Percentiles rank a stretch among this genome's conserved stretches.
These are phyloP conservation scores for Oryza officinalis DNA, from an alignment of 176 grass and related monocot species.

Conservation along the genomic window DNA sequence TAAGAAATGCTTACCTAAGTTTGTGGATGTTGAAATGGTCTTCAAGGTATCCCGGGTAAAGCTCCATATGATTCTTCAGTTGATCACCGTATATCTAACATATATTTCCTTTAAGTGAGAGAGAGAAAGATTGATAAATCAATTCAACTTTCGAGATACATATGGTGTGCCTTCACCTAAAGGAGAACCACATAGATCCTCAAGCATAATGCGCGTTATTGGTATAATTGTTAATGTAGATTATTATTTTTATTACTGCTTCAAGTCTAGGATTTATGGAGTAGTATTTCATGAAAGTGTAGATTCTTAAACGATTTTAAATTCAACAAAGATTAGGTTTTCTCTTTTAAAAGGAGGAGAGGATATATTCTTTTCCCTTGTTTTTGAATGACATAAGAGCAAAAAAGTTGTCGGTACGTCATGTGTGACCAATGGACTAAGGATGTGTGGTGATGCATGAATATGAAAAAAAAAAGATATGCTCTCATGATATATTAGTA, in stretches of 20 bases:
- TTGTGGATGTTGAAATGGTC: slow-evolving; percentile 50
- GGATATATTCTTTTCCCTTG: not conserved
- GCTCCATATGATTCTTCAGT: slow-evolving; percentile 45
- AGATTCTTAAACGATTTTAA: not conserved
- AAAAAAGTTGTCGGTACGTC: not conserved
- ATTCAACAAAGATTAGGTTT: not conserved
- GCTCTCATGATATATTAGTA: slow-evolving; percentile 5
- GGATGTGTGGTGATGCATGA: not conserved
- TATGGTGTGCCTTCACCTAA: not conserved
- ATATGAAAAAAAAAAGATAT: slow-evolving; percentile 16
- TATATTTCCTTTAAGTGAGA: not conserved
- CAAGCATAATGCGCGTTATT: not conserved
- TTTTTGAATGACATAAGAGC: slow-evolving; percentile 6
- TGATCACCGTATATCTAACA: slow-evolving; percentile 18
- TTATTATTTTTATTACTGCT: not conserved
- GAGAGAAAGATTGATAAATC: not conserved
- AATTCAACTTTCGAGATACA: not conserved
- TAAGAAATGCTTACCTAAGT: slow-evolving; percentile 33
- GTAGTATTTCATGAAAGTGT: not conserved
- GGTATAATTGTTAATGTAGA: not conserved
- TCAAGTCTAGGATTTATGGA: not conserved
- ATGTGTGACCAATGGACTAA: not conserved
- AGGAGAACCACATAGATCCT: not conserved
- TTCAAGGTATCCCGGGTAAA: slow-evolving; percentile 50
- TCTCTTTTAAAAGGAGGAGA: not conserved